Conservation (phyloP, 495 filamentous ascomycete species). For the Neurospora sp. region DNA sequence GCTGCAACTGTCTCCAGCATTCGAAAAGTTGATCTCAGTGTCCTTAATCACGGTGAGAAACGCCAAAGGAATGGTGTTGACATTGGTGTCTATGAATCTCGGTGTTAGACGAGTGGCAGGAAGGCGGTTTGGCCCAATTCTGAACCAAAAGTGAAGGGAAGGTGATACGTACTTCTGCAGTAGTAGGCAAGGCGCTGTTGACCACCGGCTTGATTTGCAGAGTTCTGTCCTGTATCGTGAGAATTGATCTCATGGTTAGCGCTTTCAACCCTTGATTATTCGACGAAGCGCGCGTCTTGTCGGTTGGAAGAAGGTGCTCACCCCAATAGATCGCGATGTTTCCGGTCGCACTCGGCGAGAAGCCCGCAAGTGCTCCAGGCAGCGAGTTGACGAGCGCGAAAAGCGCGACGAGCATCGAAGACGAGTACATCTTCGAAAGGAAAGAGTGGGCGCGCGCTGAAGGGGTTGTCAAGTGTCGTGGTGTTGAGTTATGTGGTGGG, state of each 20-base stretch:
- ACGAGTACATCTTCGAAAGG: neutral
- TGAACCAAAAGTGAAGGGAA: neutral
- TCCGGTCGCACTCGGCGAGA: slow-evolving; percentile 36
- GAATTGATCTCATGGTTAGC: neutral
- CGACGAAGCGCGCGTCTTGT: neutral
- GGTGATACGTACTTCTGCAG: slow-evolving; percentile 40
- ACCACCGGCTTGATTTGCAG: slow-evolving; percentile 29
- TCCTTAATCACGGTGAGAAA: slow-evolving; percentile 47
- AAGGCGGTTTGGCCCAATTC: neutral
- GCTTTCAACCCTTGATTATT: neutral
- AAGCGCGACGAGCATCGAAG: slow-evolving; percentile 4
- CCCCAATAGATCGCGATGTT: slow-evolving; percentile 62
- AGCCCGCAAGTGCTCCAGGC: slow-evolving; percentile 27
- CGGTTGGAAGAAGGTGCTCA: slow-evolving; percentile 8
- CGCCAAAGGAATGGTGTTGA: slow-evolving; percentile 47
- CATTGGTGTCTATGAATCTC: slow-evolving; percentile 16
- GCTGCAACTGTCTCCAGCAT: slow-evolving; percentile 47
- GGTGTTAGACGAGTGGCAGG: neutral
- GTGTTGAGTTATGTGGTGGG: neutral
- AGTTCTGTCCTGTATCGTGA: slow-evolving; percentile 36
- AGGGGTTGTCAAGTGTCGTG: neutral
- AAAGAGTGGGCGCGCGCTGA: neutral
- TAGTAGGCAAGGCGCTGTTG: slow-evolving; percentile 42
- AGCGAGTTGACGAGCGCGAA: slow-evolving; percentile 3
- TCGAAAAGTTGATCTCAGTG: slow-evolving; percentile 48